Evolutionary conservation across 163 green algal species (phyloP), one percentile per base, ranked within the genome.

Genomic region (Chlamydomonas reinhardtii): DNA sequence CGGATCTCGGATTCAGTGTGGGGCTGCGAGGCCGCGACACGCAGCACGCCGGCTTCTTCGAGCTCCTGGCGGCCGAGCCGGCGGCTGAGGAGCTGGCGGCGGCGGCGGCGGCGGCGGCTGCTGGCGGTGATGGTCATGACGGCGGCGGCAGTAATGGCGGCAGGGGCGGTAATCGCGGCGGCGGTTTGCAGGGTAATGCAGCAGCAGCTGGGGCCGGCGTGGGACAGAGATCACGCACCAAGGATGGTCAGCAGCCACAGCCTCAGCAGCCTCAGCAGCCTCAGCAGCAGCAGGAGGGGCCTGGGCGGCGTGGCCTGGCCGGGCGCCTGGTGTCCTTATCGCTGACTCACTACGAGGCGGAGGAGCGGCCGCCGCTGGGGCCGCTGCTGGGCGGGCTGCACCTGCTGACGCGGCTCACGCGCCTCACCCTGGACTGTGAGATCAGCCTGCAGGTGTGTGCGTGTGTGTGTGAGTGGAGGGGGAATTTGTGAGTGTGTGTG

Each of bases 301-400:
- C 11, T 17, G 48, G 19, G 48, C 48, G 48, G 48, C 5, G 48
- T 1, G 48, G 48, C 48, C 48, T 27, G 43, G 77, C 65, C 22
- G 66, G 20, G 4, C 29, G 70, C 27, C 32, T 86, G 17, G 5
- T 35, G 34, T 35, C 80, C 8, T 27, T 86, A 34, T 86, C 80
- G 5, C 54, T 86, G 80, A 86, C 70, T 17, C 69, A 86, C 69
- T 86, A 86, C 24, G 80, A 86, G 56, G 54, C 80, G 54, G 80
- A 31, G 35, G 82, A 81, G 61, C 72, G 72, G 82, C 82, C 82
- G 39, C 72, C 82, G 34, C 72, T 87, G 35, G 61, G 24, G 37
- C 72, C 82, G 37, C 61, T 87, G 72, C 72, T 87, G 61, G 15
- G 0, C 20, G 61, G 39, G 9, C 61, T 87, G 31, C 82, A 59